These are phyloP conservation scores for Dalechampia spathulata DNA, from an alignment of 441 rosid species.

Conservation along the genomic window DNA sequence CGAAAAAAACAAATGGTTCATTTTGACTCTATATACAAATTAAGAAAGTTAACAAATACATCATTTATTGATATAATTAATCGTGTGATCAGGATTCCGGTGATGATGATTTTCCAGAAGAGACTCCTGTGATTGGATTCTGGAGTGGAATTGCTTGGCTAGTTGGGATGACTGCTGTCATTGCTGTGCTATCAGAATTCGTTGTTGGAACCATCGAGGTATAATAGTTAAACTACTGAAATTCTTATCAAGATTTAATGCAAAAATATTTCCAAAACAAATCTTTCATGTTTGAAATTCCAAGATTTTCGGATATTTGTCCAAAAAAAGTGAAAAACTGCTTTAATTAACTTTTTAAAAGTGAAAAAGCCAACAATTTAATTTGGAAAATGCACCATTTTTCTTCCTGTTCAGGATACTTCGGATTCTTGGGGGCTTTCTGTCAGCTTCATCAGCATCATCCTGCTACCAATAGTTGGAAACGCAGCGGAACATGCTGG, in stretches of 20 bases:
- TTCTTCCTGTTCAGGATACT: slow-evolving; percentile 44
- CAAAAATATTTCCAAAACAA: background rate
- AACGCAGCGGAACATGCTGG: slow-evolving; percentile 98
- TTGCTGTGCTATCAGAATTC: slow-evolving; percentile 74
- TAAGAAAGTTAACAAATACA: too few relatives aligned
- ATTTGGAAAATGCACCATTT: too few relatives aligned
- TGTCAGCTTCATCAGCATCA: slow-evolving; percentile 75
- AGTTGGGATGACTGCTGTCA: slow-evolving; percentile 65
- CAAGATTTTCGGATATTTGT: too few relatives aligned
- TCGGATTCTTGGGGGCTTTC: slow-evolving; percentile 85
- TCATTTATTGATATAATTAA: too few relatives aligned
- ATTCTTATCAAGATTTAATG: background rate
- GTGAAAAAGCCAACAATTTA: too few relatives aligned
- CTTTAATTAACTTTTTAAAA: too few relatives aligned
- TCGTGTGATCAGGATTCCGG: slow-evolving; percentile 26
- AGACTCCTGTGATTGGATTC: slow-evolving; percentile 61
- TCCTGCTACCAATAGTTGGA: slow-evolving; percentile 84
- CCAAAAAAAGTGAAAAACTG: too few relatives aligned
- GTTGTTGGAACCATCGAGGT: slow-evolving; percentile 88
- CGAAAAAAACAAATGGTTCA: too few relatives aligned
- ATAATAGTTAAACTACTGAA: background rate
- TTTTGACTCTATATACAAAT: too few relatives aligned
- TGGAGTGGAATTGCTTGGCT: slow-evolving; percentile 83
- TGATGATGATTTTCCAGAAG: slow-evolving; percentile 34
- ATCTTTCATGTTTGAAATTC: too few relatives aligned